Percentiles rank a stretch among this genome's conserved stretches.
phyloP scores from a whole-genome alignment of 202 grass and related monocot species.

The Musa balbisiana region DNA sequence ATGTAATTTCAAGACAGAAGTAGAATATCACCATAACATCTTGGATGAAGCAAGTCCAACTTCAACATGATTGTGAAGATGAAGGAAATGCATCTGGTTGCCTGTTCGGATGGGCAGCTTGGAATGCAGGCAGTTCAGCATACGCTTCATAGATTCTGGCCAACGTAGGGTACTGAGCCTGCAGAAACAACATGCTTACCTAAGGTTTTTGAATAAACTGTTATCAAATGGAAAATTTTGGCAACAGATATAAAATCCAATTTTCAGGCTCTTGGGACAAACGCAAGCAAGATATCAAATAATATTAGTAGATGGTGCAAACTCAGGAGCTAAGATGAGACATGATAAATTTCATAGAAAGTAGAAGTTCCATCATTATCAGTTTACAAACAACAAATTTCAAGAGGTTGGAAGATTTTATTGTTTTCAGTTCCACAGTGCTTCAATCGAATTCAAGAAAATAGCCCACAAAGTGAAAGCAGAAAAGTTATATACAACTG shows the following conservation, averaged over 20 bases:
- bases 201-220: neutral
- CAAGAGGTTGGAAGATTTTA: neutral
- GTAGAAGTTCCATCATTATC: neutral
- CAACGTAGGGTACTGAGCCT: slow-evolving; percentile 63
- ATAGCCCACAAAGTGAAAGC: neutral
- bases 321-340: neutral
- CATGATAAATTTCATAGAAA: neutral
- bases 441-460: neutral
- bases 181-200: slow-evolving; percentile 16
- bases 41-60: neutral
- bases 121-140: slow-evolving; percentile 40
- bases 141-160: slow-evolving; percentile 54
- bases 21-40: too few species aligned
- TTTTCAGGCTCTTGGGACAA: neutral
- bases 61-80: neutral
- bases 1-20: too few species aligned
- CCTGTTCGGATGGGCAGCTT: slow-evolving; percentile 37
- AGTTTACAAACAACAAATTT: neutral
- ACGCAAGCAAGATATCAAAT: neutral
- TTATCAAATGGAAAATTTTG: neutral
- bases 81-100: slow-evolving; percentile 51
- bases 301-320: neutral
- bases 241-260: neutral
- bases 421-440: neutral
- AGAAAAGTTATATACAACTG: neutral